These are phyloP conservation scores for Tulasnella sp. DNA, from an alignment of 768 basidiomycete genomes.

Conservation along the genomic window DNA sequence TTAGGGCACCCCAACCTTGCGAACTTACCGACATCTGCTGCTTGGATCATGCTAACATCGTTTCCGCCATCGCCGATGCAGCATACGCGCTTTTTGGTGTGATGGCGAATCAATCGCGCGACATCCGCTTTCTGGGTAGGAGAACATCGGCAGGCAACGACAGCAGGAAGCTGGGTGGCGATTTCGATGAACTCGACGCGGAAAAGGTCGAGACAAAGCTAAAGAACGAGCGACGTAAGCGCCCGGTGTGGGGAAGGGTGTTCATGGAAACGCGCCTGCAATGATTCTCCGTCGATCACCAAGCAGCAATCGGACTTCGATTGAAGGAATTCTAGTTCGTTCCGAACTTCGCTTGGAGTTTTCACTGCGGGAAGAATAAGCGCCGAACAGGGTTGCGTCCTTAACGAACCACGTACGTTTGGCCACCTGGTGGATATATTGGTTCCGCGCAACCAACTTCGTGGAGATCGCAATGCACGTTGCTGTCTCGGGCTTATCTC, in stretches of 20 bases:
- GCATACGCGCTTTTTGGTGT: constrained; percentile 92
- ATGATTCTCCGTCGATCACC: constrained; percentile 94
- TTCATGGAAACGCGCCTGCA: constrained; percentile 52
- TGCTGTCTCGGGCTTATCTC: constrained; percentile 98
- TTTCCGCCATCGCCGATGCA: constrained; percentile 99
- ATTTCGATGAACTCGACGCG: constrained; percentile 93
- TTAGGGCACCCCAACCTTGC: not conserved
- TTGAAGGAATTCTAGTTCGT: constrained; percentile 87
- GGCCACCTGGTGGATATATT: constrained; percentile 94
- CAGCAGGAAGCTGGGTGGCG: constrained; percentile 89
- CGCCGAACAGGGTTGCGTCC: constrained; percentile 1
- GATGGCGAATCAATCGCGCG: constrained; percentile 80
- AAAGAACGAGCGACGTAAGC: constrained; percentile 3
- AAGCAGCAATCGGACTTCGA: constrained; percentile 95
- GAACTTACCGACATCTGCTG: constrained; percentile 86
- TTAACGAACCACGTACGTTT: constrained; percentile 53
- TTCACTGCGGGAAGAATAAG: constrained; percentile 50
- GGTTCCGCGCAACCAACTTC: constrained; percentile 89
- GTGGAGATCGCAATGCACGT: constrained; percentile 97
- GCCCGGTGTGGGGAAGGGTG: not conserved
- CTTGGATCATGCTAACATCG: constrained; percentile 99
- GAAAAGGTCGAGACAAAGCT: constrained; percentile 89
- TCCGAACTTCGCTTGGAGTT: constrained; percentile 70
- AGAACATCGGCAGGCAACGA: constrained; percentile 96
- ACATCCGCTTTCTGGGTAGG: constrained; percentile 99